Evolutionary conservation across 441 rosid genomes (phyloP), one percentile per base, ranked within the genome.

Genomic region (Breynia disticha): DNA sequence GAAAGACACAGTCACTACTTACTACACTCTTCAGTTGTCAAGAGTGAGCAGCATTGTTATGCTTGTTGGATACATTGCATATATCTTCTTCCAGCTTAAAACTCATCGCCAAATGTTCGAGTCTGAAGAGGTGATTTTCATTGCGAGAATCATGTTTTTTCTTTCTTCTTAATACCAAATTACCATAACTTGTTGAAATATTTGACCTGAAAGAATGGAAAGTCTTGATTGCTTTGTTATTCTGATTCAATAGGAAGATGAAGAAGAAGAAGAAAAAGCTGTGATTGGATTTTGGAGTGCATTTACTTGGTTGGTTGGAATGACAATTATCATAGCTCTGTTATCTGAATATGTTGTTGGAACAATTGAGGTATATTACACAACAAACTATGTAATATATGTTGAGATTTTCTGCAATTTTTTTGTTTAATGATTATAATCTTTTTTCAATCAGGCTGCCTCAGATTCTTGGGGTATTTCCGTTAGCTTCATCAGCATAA

Each of bases 391-490:
- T 16, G 14, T 35, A 7, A 18, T 50, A 32, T 22, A 64, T 14
- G 32, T 32, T 16, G 16, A n/a, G 16, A 32, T 16, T 35, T 9
- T 1, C 17, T 17, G 20, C 1, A 4, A 16, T 7, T 7, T 19
- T 46, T 16, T 15, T 46, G 19, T 9, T 46, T 46, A 19, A 46
- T n/a, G 11, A 16, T 7, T 16, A 8, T 16, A 16, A 46, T 46
- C 17, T n/a, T 15, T 17, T 8, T 48, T 44, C 47, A 38, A 61
- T 28, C 52, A 88, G 96, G 87, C 84, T 20, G 87, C 95, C 41
- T 86, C 97, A 11, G 87, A 73, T 22, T 75, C 93, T n/a, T 86
- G 95, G 98, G 95, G 96, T 0, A 63, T 90, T 54, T 79, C 98
- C n/a, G 88, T 90, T 11, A 78, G 80, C 61, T 90, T 90, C 61